phyloP scores from a whole-genome alignment of 176 grass and related monocot species.

The Musa itinerans region DNA sequence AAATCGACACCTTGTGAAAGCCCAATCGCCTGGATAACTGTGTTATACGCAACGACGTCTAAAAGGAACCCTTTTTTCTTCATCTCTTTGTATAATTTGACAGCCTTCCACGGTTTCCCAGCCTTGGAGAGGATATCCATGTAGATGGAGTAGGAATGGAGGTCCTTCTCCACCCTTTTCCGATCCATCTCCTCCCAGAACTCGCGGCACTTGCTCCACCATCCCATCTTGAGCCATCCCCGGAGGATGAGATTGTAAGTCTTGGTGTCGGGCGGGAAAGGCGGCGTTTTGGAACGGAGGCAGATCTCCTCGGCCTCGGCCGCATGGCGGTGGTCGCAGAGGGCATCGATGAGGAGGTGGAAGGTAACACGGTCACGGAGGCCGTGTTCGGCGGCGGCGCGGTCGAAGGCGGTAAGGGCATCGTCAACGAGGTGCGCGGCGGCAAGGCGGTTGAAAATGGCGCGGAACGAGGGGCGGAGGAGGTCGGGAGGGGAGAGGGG shows the following conservation, averaged over 20 bases:
- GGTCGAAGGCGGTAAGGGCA: slow-evolving; percentile 5
- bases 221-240: slow-evolving; percentile 59
- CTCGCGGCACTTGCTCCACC: slow-evolving; percentile 48
- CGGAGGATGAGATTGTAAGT: slow-evolving; percentile 77
- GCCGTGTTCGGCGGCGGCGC: slow-evolving; percentile 17
- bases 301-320: slow-evolving; percentile 69
- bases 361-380: slow-evolving; percentile 52
- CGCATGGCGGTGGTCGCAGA: slow-evolving; percentile 71
- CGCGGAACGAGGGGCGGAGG: slow-evolving; percentile 29
- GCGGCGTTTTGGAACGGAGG: slow-evolving; percentile 30
- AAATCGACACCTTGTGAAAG: slow-evolving; percentile 56
- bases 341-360: slow-evolving; percentile 66
- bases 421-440: slow-evolving; percentile 31
- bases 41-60: slow-evolving; percentile 66
- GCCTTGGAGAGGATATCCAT: slow-evolving; percentile 73
- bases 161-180: slow-evolving; percentile 53
- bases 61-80: slow-evolving; percentile 34
- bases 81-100: slow-evolving; percentile 80
- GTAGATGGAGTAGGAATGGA: slow-evolving; percentile 93
- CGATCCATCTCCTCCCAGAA: slow-evolving; percentile 91
- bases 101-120: slow-evolving; percentile 74
- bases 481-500: slow-evolving; percentile 19
- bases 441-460: slow-evolving; percentile 37
- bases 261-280: slow-evolving; percentile 48
- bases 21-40: slow-evolving; percentile 66